phyloP scores from a whole-genome alignment of 495 filamentous ascomycete species.

The Neurospora sp. region DNA sequence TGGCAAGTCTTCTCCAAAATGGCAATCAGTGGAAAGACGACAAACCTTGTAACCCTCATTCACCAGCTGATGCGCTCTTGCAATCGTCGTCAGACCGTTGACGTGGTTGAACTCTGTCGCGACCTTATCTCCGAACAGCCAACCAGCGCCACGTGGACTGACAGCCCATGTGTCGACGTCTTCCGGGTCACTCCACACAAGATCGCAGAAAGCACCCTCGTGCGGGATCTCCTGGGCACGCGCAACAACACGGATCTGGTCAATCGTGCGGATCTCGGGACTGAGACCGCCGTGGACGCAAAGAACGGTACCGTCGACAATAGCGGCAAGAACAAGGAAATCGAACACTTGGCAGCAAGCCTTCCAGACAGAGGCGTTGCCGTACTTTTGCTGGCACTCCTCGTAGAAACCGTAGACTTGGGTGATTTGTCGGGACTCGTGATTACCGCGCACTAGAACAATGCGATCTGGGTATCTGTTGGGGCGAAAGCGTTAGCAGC shows the following conservation, averaged over 20 bases:
- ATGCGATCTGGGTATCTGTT: constrained; percentile 85
- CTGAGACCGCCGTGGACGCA: constrained; percentile 96
- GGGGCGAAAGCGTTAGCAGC: constrained; percentile 16
- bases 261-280: constrained; percentile 90
- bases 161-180: constrained; percentile 98
- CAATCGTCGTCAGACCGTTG: constrained; percentile 89
- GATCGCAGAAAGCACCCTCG: constrained; percentile 94
- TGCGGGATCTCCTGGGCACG: constrained; percentile 96
- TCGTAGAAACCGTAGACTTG: constrained; percentile 99
- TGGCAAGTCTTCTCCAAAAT: too few species aligned
- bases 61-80: constrained; percentile 90
- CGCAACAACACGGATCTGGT: constrained; percentile 95
- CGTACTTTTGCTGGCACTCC: constrained; percentile 95
- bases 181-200: constrained; percentile 97
- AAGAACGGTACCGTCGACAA: constrained; percentile 91
- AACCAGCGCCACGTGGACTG: constrained; percentile 86
- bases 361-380: constrained; percentile 98
- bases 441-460: constrained; percentile 92
- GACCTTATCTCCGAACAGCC: constrained; percentile 96
- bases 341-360: constrained; percentile 98
- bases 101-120: constrained; percentile 99
- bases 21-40: neutral
- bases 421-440: constrained; percentile 96
- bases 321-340: constrained; percentile 90
- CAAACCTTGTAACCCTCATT: constrained; percentile 93